Conservation (phyloP, 2,329 filamentous ascomycete species). For the Cladosporium sp. region DNA sequence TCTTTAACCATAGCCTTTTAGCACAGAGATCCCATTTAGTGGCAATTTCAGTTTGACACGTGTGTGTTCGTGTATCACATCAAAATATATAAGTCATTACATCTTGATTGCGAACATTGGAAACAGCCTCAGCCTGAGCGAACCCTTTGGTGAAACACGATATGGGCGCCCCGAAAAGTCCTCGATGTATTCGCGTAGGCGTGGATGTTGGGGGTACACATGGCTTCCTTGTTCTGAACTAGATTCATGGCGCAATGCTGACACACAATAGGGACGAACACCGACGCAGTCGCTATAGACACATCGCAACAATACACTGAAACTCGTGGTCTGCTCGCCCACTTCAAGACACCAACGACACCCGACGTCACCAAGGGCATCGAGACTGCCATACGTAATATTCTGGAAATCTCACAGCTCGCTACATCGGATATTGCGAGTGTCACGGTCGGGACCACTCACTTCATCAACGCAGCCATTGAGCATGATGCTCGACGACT, state of each 20-base stretch:
- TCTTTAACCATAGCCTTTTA: no score
- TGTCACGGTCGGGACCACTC: neutral
- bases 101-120: no score
- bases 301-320: constrained; percentile 23
- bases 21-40: no score
- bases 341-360: constrained; percentile 38
- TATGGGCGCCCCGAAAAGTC: no score
- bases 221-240: neutral
- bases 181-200: constrained; percentile 35
- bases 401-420: constrained; percentile 33
- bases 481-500: neutral
- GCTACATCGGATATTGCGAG: constrained; percentile 27
- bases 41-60: no score
- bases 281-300: constrained; percentile 32
- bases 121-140: no score
- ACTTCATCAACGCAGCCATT: neutral
- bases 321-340: constrained; percentile 28
- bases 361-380: constrained; percentile 42
- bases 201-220: constrained; percentile 41
- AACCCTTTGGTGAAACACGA: no score
- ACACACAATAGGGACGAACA: constrained; percentile 28
- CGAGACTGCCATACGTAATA: constrained; percentile 33
- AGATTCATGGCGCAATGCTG: neutral
- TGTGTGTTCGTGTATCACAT: no score
- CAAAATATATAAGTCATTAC: no score